These are phyloP conservation scores for Musa itinerans DNA, from an alignment of 176 grass and related monocot species.

Conservation along the genomic window DNA sequence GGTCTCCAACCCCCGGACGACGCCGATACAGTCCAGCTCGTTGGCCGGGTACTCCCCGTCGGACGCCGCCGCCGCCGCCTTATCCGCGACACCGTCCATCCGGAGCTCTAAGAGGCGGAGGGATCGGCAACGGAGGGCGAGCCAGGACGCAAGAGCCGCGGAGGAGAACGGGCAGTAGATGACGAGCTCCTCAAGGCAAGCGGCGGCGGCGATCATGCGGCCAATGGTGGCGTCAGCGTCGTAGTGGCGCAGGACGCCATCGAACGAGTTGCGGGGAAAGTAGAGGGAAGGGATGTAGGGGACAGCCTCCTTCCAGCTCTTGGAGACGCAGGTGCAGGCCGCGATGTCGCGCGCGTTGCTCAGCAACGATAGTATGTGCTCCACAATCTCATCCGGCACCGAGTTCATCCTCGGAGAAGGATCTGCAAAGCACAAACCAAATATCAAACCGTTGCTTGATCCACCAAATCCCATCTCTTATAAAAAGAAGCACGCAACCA, in stretches of 20 bases:
- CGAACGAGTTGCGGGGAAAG: constrained; percentile 75
- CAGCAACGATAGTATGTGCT: constrained; percentile 65
- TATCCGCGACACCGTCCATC: constrained; percentile 52
- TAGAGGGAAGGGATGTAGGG: constrained; percentile 82
- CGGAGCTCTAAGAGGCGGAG: constrained; percentile 76
- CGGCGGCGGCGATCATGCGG: constrained; percentile 50
- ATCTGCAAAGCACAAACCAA: not conserved
- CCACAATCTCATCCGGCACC: constrained; percentile 73
- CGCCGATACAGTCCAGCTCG: constrained; percentile 57
- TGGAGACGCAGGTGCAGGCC: constrained; percentile 60
- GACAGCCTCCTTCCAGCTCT: constrained; percentile 66
- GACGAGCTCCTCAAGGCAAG: constrained; percentile 60
- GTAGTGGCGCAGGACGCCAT: constrained; percentile 7
- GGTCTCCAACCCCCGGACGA: constrained; percentile 38
- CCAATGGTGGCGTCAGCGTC: constrained; percentile 54
- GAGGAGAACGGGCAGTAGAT: constrained; percentile 92
- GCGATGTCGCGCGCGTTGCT: constrained; percentile 80
- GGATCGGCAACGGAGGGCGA: constrained; percentile 37
- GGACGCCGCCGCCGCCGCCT: constrained; percentile 9
- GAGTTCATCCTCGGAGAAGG: constrained; percentile 36
- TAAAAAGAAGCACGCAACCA: not conserved
- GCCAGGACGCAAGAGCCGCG: constrained; percentile 40
- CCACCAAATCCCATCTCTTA: too few relatives aligned
- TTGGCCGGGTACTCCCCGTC: not conserved
- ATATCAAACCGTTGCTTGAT: too few relatives aligned